Base-by-base conservation (phyloP, 805 yeast genomes). In the Candida morakotiae region DNA sequence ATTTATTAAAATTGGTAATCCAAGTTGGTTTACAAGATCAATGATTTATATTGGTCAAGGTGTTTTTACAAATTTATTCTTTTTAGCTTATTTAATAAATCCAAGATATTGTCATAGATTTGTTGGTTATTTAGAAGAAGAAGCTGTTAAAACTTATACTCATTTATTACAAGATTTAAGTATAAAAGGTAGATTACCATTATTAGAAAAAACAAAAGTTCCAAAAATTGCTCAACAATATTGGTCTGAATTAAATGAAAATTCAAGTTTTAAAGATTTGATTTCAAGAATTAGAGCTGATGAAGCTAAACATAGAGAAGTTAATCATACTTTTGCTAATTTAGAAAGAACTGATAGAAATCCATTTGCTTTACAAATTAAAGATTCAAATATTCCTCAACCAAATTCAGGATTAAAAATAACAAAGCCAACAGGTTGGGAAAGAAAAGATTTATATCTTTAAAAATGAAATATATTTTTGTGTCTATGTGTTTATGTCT, bases 261-360 rank as follows among this genome's bases (percentile, higher is more conserved):
- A 75, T 17, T 67, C 82, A 19, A 61, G 76, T 2, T 73, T 82
- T 58, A 64, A 67, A 41, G 87, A 82, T 44, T 67, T 83, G 52
- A 63, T 83, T 32, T 67, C 70, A 41, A 70, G 78, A 46, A 65
- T 83, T 17, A 71, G 88, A 44, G 89, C 89, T 1, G 89, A 82
- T 51, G 89, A 82, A 56, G 81, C 87, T 28, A 82, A 82, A 54
- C 88, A 82, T 53, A 70, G 89, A 56, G 89, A 83, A 51, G 88
- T 83, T 20, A 83, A 82, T 59, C 89, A 82, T 50, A 83, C 88
- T 0, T 71, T 81, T 51, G 88, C 85, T 10, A 81, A 81, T 49
- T 67, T 82, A 47, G 77, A 67, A 44, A 55, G 58, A 21, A 35
- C 32, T 1, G 87, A 83, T 53, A 69, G 87, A 49, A 83, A 83